These are phyloP conservation scores for Phialophora expanda DNA, from an alignment of 2,329 filamentous ascomycete genomes.

Conservation along the genomic window DNA sequence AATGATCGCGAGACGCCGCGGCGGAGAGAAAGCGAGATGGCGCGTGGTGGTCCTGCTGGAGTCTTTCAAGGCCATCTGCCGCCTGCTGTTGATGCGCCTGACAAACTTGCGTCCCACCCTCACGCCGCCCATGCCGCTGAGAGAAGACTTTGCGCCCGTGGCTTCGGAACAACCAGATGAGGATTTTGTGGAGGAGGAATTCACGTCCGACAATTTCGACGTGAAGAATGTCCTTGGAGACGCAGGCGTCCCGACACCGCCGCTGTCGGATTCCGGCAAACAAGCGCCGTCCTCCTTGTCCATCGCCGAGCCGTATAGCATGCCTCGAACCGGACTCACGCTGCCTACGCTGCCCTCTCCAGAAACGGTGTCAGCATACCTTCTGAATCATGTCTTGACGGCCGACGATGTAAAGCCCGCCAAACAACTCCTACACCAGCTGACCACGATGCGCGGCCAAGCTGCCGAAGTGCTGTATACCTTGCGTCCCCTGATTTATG, in stretches of 20 bases:
- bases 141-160: conserved; percentile 68
- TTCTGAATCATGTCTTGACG: conserved; percentile 87
- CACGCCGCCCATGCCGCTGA: conserved; percentile 81
- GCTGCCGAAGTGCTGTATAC: conserved; percentile 92
- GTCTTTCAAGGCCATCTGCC: conserved; percentile 81
- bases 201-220: conserved; percentile 37
- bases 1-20: conserved; percentile 88
- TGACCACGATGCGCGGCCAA: conserved; percentile 71
- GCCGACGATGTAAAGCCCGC: conserved; percentile 97
- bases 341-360: conserved; percentile 82
- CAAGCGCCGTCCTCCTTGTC: conserved; percentile 39
- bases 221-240: conserved; percentile 35
- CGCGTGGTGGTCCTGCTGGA: conserved; percentile 84
- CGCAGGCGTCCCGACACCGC: conserved; percentile 38
- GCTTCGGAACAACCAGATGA: conserved; percentile 60
- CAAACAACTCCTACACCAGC: conserved; percentile 79
- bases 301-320: conserved; percentile 73
- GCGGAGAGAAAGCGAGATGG: conserved; percentile 81
- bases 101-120: conserved; percentile 84
- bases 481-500: conserved; percentile 84
- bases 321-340: conserved; percentile 90
- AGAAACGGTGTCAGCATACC: conserved; percentile 82
- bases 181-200: conserved; percentile 47
- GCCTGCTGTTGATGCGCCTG: conserved; percentile 77
- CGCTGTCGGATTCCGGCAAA: conserved; percentile 38